Conservation (phyloP, 352 stramenopile species). For the Blastocystis sp. region DNA sequence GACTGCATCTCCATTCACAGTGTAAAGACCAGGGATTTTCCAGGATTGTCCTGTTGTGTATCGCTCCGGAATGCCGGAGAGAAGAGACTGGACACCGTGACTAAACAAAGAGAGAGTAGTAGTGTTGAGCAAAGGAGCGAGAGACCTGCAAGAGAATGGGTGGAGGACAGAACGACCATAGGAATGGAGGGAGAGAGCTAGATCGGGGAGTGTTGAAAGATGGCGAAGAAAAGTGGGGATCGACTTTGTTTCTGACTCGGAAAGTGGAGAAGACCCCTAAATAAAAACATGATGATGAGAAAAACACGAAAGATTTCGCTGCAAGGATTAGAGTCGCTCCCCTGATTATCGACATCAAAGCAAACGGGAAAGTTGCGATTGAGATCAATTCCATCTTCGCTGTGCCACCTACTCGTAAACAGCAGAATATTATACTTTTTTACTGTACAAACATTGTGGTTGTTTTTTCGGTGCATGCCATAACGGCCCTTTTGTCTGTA, state of each 20-base stretch:
- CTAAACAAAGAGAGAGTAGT: not conserved
- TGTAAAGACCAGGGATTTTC: slow-evolving; percentile 12
- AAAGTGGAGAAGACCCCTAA: not conserved
- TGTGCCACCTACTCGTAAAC: not conserved
- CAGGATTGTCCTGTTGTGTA: slow-evolving; percentile 48
- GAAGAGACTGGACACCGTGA: not conserved
- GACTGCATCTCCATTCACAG: slow-evolving; percentile 25
- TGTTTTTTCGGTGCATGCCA: slow-evolving; percentile 23
- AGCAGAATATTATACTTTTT: not conserved
- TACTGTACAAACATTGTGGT: not conserved
- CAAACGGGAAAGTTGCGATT: slow-evolving; percentile 55
- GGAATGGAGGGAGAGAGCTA: slow-evolving; percentile 21
- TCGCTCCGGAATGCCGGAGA: not conserved
- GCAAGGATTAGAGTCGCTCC: not conserved
- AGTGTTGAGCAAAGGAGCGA: not conserved
- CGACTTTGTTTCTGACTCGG: slow-evolving; percentile 2
- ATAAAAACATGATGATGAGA: not conserved
- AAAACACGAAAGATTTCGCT: slow-evolving; percentile 31
- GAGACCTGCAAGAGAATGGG: slow-evolving; percentile 21
- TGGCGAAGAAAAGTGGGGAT: not conserved
- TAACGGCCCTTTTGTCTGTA: not conserved
- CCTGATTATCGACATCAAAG: slow-evolving; percentile 29
- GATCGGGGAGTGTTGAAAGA: not conserved
- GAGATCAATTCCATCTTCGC: slow-evolving; percentile 30
- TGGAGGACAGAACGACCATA: slow-evolving; percentile 39